Base-by-base conservation (phyloP, 805 yeast genomes). In the Wickerhamiella domercqiae region DNA sequence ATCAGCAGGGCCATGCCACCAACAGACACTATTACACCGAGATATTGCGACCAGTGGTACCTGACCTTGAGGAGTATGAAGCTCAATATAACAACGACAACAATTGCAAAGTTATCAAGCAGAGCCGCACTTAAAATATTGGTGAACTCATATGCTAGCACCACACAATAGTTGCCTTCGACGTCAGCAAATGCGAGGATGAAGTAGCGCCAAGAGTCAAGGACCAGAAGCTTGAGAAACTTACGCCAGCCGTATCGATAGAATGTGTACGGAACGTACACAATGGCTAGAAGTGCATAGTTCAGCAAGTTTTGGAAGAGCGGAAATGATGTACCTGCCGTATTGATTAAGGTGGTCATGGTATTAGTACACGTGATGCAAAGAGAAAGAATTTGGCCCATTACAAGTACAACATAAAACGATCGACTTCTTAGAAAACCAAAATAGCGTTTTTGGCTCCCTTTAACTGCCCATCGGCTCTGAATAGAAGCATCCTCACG, bases 151-250 rank as follows among this genome's bases (percentile, higher is more conserved):
- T 63, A 63, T 14, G 68, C 68, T 40, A 55, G 56, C 34, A 62
- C 66, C 13, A 63, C 61, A 39, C 64, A 63, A 47, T 63, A 63
- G 53, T 63, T 63, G n/a, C 68, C 68, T 45, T 64, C 55, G 19
- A 63, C 68, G 38, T 63, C 68, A 17, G 63, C 63, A 48, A 63
- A 64, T 2, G 67, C 61, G 30, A 63, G 42, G 15, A 62, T 31
- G 42, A 64, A 59, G 40, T 53, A 63, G 47, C 63, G 59, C 68
- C 68, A 63, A 41, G 65, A 57, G 42, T 63, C 66, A 17, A 40
- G 38, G 19, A 43, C 28, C 14, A 58, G 32, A 35, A 63, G 32
- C 7, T 37, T 35, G 39, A 44, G 43, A 55, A 57, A 64, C 35
- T 52, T 52, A 40, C 53, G 55, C 42, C 55, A 53, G 3, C 68